Evolutionary conservation across 148 eudicot species (phyloP).

Genomic region (Amaranthus hypochondriacus): DNA sequence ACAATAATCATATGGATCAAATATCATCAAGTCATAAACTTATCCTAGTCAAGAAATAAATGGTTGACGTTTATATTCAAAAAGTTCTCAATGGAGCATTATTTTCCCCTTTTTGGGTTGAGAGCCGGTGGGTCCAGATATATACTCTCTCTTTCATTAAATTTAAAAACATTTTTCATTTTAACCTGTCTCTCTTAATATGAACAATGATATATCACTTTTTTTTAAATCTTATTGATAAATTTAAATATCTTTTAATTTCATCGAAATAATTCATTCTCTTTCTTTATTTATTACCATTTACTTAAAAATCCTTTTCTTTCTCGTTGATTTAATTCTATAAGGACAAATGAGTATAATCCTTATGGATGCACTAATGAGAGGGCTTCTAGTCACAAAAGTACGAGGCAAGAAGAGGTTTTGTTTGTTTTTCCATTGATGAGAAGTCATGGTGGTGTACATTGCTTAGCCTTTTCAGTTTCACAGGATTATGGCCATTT

Average conservation of each 20-base stretch:
- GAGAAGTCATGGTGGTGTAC: conserved; percentile 15
- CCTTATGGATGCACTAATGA: background rate
- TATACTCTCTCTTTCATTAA: too few relatives aligned
- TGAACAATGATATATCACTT: too few relatives aligned
- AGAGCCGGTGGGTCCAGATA: too few relatives aligned
- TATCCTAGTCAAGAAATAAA: background rate
- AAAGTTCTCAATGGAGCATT: too few relatives aligned
- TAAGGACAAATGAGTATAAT: too few relatives aligned
- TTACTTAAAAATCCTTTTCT: too few relatives aligned
- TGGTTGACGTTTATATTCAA: too few relatives aligned
- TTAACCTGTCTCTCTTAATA: too few relatives aligned
- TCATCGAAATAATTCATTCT: background rate
- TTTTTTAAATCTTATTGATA: too few relatives aligned
- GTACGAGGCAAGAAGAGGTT: conserved; percentile 16
- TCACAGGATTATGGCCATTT: conserved; percentile 10
- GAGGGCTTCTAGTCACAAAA: conserved; percentile 10
- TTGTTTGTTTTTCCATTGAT: conserved; percentile 14
- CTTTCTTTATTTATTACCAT: background rate
- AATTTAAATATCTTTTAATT: background rate
- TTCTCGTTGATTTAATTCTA: too few relatives aligned
- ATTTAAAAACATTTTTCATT: too few relatives aligned
- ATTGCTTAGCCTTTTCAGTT: background rate
- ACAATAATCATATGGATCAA: background rate
- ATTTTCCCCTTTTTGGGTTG: too few relatives aligned
- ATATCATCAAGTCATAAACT: background rate